phyloP scores from a whole-genome alignment of 1,139 yeast genomes.

The Taphrina wiesneri region DNA sequence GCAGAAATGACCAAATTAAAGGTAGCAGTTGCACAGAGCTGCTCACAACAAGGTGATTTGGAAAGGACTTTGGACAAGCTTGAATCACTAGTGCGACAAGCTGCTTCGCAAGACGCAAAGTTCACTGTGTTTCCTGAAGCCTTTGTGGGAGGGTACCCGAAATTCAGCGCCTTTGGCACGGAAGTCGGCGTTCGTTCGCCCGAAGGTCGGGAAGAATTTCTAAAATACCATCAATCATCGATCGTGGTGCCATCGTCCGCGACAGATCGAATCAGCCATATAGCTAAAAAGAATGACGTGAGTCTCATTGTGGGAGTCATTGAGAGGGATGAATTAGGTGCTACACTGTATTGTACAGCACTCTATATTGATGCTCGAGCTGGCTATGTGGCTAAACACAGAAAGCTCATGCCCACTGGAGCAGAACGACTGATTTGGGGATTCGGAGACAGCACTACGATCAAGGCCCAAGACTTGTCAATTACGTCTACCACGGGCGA shows the following conservation, averaged over 20 bases:
- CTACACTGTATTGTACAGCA: constrained; percentile 14
- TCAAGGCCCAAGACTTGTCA: constrained; percentile 12
- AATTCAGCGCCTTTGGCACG: constrained; percentile 14
- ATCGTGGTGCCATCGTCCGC: constrained; percentile 11
- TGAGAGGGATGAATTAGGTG: constrained; percentile 16
- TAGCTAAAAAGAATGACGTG: neutral
- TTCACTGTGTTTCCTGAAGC: constrained; percentile 31
- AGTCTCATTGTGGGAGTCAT: constrained; percentile 19
- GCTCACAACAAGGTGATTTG: neutral
- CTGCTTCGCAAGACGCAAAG: neutral
- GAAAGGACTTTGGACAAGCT: constrained; percentile 4
- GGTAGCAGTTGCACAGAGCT: constrained; percentile 21
- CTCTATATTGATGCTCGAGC: constrained; percentile 2
- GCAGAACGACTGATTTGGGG: constrained; percentile 26
- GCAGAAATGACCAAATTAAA: neutral
- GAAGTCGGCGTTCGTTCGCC: constrained; percentile 7
- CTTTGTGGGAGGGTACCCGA: constrained; percentile 19
- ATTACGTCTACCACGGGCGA: neutral
- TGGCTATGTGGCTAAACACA: constrained; percentile 18
- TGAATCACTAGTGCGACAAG: neutral
- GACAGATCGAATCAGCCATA: neutral
- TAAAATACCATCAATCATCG: neutral
- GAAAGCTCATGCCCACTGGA: constrained; percentile 29
- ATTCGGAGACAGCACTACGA: constrained; percentile 21
- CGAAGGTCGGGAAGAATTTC: constrained; percentile 9